Evolutionary conservation across 352 stramenopile genomes (phyloP).

Genomic region (Phytophthora podocarpi): DNA sequence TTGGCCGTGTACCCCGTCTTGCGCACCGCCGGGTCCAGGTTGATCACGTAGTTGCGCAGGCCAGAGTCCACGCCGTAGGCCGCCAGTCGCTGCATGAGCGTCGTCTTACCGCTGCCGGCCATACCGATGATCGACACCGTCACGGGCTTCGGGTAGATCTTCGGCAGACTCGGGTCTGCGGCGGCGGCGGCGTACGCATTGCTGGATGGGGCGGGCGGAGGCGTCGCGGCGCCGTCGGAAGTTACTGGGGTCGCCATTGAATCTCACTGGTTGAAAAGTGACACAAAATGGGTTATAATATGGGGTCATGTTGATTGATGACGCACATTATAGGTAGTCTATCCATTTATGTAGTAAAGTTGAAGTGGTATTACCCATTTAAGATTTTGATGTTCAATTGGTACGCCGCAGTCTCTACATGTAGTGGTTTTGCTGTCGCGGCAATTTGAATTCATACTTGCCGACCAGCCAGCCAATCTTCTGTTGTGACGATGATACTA

Average conservation of each 20-base stretch:
- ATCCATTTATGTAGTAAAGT: not conserved
- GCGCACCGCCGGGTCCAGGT: conserved; percentile 97
- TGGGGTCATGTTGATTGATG: no score
- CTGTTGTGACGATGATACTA: conserved; percentile 12
- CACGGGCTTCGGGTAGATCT: conserved; percentile 71
- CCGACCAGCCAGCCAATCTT: no score
- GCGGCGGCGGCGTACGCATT: conserved; percentile 21
- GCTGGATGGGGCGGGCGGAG: conserved; percentile 16
- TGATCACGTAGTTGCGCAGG: conserved; percentile 95
- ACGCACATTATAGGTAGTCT: not conserved
- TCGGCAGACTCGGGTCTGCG: conserved; percentile 40
- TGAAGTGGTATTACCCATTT: conserved; percentile 20
- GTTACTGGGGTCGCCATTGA: conserved; percentile 30
- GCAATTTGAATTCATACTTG: no score
- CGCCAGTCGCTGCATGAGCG: conserved; percentile 90
- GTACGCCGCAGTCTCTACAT: no score
- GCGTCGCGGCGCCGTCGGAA: conserved; percentile 5
- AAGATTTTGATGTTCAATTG: no score
- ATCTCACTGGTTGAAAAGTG: conserved; percentile 18
- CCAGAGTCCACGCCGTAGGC: conserved; percentile 74
- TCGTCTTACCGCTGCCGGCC: conserved; percentile 97
- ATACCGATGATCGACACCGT: conserved; percentile 94
- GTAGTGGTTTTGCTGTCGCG: no score
- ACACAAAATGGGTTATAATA: conserved; percentile 8
- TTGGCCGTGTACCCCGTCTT: conserved; percentile 96